A percentile compares a stretch with the other conserved stretches of the same genome.
Conservation (phyloP, 2,329 filamentous ascomycete species). For the Phaeosphaeriaceae sp. region DNA sequence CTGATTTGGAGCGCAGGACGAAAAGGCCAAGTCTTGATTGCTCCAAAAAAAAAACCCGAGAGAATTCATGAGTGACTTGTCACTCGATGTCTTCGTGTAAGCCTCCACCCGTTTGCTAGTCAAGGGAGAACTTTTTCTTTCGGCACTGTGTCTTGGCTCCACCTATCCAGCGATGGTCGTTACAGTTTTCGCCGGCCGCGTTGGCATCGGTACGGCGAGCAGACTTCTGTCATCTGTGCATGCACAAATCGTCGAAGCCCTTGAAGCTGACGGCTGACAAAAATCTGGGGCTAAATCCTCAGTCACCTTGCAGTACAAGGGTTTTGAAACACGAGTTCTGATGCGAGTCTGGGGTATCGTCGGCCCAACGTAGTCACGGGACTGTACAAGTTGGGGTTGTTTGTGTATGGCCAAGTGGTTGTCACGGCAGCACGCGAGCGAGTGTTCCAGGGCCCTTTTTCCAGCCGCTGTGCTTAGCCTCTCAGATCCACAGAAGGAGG, state of each 20-base stretch:
- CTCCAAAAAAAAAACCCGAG: background rate
- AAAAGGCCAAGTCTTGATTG: background rate
- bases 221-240: background rate
- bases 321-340: conserved; percentile 37
- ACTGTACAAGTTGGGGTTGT: conserved; percentile 36
- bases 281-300: conserved; percentile 23
- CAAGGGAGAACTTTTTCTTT: background rate
- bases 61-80: too few relatives aligned
- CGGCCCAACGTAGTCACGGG: conserved; percentile 40
- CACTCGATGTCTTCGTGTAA: background rate
- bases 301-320: conserved; percentile 34
- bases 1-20: background rate
- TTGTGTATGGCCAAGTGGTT: conserved; percentile 48
- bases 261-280: conserved; percentile 14
- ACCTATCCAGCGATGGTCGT: background rate
- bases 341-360: conserved; percentile 38
- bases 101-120: background rate
- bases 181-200: background rate
- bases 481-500: conserved; percentile 37
- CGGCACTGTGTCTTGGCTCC: background rate
- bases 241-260: conserved; percentile 1
- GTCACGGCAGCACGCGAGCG: conserved; percentile 42
- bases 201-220: background rate
- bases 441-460: conserved; percentile 26
- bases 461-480: conserved; percentile 41